Evolutionary conservation across 345 rosid species (phyloP).

Genomic region (Rhodomyrtus tomentosa): DNA sequence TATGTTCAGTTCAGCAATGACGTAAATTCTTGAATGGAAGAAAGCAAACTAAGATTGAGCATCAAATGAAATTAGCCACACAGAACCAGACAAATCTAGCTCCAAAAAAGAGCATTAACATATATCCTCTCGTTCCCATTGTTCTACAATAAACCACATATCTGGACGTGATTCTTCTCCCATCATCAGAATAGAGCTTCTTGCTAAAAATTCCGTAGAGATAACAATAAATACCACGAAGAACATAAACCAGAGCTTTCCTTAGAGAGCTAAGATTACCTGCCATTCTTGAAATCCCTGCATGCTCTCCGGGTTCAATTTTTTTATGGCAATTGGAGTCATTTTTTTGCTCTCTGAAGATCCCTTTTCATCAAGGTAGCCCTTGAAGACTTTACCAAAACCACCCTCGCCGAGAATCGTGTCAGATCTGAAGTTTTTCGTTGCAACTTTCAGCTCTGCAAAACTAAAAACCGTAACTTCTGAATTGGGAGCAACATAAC

Average conservation of each 20-base stretch:
- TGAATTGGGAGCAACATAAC: neutral
- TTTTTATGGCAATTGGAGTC: neutral
- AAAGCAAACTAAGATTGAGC: neutral
- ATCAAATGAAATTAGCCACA: neutral
- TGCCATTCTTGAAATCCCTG: constrained; percentile 3
- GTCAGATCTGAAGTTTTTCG: neutral
- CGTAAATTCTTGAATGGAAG: neutral
- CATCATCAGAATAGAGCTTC: neutral
- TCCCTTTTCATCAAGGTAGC: neutral
- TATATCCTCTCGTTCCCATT: neutral
- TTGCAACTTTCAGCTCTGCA: neutral
- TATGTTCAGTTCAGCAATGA: neutral
- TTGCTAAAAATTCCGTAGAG: neutral
- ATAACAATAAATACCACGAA: neutral
- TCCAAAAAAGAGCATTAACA: neutral
- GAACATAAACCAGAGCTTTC: neutral
- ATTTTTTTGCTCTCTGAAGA: neutral
- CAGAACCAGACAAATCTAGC: neutral
- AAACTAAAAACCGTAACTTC: neutral
- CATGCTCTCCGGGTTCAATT: neutral
- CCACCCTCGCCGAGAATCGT: neutral
- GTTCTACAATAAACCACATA: neutral
- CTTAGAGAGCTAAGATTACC: neutral
- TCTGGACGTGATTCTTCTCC: neutral
- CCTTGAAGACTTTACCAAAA: constrained; percentile 3